Evolutionary conservation across 2,329 filamentous ascomycete species (phyloP).

Genomic region (Drechslerella coelobrocha): DNA sequence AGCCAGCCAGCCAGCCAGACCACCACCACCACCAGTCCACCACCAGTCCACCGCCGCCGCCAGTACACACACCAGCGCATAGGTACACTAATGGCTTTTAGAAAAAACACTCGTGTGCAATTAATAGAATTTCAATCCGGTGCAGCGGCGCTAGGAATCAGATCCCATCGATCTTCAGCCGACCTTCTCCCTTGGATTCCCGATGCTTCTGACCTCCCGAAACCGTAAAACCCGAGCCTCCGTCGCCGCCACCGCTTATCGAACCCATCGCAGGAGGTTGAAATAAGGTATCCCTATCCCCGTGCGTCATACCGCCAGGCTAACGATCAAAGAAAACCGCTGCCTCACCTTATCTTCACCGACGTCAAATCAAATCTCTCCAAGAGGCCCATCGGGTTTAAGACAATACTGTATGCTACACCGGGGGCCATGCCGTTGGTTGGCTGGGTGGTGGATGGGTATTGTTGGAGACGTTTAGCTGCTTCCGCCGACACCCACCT

Average conservation of each 20-base stretch:
- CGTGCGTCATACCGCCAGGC: slow-evolving; percentile 33
- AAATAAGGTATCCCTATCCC: slow-evolving; percentile 48
- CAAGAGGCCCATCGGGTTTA: slow-evolving; percentile 6
- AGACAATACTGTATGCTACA: slow-evolving; percentile 24
- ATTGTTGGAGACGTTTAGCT: background rate
- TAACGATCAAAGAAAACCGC: slow-evolving; percentile 4
- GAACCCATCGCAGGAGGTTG: slow-evolving; percentile 38
- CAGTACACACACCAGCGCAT: no score
- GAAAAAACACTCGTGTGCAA: no score
- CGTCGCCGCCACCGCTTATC: background rate
- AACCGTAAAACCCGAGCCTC: background rate
- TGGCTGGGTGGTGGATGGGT: background rate
- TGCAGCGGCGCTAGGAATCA: no score
- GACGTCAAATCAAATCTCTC: slow-evolving; percentile 40
- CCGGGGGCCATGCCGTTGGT: background rate
- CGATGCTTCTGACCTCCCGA: no score
- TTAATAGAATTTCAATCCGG: no score
- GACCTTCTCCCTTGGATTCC: no score
- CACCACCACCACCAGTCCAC: no score
- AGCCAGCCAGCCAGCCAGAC: no score
- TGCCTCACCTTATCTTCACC: slow-evolving; percentile 7
- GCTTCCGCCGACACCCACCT: no score
- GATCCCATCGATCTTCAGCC: no score
- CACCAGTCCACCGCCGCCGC: no score
- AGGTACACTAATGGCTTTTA: no score